These are phyloP conservation scores for Trichosporon asahii DNA, from an alignment of 1,284 basidiomycete genomes.

Conservation along the genomic window DNA sequence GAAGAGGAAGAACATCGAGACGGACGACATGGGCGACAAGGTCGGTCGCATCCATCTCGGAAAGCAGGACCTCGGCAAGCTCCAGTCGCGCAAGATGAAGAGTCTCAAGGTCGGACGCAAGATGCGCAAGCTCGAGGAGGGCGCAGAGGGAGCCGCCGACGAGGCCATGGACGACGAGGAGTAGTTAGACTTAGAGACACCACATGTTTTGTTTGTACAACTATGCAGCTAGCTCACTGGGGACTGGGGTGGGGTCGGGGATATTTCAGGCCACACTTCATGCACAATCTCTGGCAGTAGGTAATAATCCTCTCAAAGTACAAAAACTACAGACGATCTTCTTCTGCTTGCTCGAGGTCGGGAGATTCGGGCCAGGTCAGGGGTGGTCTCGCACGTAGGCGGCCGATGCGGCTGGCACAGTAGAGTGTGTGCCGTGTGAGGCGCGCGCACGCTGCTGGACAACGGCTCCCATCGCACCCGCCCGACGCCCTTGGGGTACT, in stretches of 20 bases:
- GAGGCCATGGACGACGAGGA: constrained; percentile 26
- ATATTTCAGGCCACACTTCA: constrained; percentile 7
- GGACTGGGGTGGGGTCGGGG: background rate
- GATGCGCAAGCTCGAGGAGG: constrained; percentile 24
- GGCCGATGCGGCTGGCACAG: background rate
- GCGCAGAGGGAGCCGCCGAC: constrained; percentile 20
- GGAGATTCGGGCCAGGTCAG: background rate
- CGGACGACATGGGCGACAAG: constrained; percentile 97
- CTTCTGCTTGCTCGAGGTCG: background rate
- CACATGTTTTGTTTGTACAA: constrained; percentile 18
- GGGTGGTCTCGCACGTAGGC: background rate
- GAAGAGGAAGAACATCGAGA: constrained; percentile 91
- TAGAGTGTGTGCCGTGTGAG: background rate
- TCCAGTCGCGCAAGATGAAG: constrained; percentile 63
- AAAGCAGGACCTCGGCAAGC: constrained; percentile 78
- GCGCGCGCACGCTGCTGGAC: background rate
- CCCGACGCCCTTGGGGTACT: background rate
- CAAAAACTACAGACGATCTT: constrained; percentile 10
- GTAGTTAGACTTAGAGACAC: constrained; percentile 13
- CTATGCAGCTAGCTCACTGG: background rate
- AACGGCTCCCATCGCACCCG: background rate
- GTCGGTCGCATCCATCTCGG: constrained; percentile 84
- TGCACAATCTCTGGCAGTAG: constrained; percentile 11
- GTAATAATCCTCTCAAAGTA: constrained; percentile 10
- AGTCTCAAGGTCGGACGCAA: constrained; percentile 44